These are phyloP conservation scores for Urtica urens DNA, from an alignment of 306 rosid species.

Conservation along the genomic window DNA sequence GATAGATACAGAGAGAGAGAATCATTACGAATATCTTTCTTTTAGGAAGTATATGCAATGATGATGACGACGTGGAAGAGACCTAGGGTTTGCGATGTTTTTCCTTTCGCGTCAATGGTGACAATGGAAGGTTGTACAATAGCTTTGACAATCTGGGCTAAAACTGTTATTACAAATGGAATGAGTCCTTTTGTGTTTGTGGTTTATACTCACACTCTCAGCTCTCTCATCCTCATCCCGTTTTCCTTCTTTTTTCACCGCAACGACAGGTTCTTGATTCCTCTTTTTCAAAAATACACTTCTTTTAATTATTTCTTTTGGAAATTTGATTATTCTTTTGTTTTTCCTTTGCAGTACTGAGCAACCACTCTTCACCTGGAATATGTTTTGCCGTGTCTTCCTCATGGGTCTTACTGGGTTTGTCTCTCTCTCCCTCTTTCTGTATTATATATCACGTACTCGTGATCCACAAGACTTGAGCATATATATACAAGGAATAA, in stretches of 20 bases:
- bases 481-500: too few relatives aligned
- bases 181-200: constrained; percentile 64
- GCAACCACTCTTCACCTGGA: constrained; percentile 33
- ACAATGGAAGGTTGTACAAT: constrained; percentile 59
- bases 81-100: constrained; percentile 18
- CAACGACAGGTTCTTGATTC: constrained; percentile 19
- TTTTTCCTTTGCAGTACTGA: constrained; percentile 25
- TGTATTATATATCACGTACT: too few relatives aligned
- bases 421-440: not conserved
- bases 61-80: constrained; percentile 15
- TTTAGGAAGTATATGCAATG: not conserved
- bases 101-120: constrained; percentile 50
- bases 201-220: constrained; percentile 43
- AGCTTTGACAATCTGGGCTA: constrained; percentile 51
- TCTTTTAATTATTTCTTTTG: not conserved
- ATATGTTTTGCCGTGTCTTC: constrained; percentile 48
- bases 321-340: not conserved
- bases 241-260: constrained; percentile 36
- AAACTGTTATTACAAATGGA: constrained; percentile 50
- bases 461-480: too few relatives aligned
- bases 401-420: constrained; percentile 69
- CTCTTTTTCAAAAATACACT: not conserved
- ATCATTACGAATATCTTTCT: not conserved
- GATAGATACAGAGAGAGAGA: not conserved
- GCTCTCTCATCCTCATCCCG: constrained; percentile 43